Conservation (phyloP, 768 basidiomycete species). For the Hygrophoropsis aurantiaca region DNA sequence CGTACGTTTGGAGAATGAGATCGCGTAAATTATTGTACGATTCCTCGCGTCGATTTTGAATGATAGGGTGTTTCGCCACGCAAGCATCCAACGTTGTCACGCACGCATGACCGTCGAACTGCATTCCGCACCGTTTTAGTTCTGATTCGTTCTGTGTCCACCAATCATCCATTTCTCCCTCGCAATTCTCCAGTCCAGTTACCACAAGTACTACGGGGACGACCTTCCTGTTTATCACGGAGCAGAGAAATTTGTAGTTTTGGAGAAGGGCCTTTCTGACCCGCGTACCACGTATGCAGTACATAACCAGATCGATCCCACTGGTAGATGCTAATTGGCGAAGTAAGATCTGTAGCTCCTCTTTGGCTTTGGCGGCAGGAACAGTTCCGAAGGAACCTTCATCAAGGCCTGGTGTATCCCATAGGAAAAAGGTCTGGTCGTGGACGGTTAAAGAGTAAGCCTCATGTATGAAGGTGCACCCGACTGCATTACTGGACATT, state of each 20-base stretch:
- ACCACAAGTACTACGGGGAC: conserved; percentile 18
- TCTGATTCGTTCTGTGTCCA: conserved; percentile 34
- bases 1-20: too few species aligned
- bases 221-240: conserved; percentile 9
- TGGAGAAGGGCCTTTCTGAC: conserved; percentile 26
- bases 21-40: too few species aligned
- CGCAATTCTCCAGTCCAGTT: conserved; percentile 28
- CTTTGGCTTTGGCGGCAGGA: conserved; percentile 18
- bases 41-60: too few species aligned
- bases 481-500: conserved; percentile 17
- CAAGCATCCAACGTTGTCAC: conserved; percentile 29
- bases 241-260: conserved; percentile 32
- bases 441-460: neutral
- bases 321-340: too few species aligned
- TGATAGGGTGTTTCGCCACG: too few species aligned
- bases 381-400: conserved; percentile 19
- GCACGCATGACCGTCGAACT: conserved; percentile 39
- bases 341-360: conserved; percentile 7
- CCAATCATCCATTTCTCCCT: conserved; percentile 37
- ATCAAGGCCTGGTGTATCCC: conserved; percentile 41
- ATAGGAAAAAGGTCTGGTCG: conserved; percentile 12
- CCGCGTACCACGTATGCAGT: conserved; percentile 36
- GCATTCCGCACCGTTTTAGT: conserved; percentile 32
- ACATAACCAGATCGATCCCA: conserved; percentile 28
- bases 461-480: too few species aligned